Evolutionary conservation across 2,329 filamentous ascomycete genomes (phyloP), one percentile per base, ranked within the genome.

Genomic region (Colletotrichum incanum): DNA sequence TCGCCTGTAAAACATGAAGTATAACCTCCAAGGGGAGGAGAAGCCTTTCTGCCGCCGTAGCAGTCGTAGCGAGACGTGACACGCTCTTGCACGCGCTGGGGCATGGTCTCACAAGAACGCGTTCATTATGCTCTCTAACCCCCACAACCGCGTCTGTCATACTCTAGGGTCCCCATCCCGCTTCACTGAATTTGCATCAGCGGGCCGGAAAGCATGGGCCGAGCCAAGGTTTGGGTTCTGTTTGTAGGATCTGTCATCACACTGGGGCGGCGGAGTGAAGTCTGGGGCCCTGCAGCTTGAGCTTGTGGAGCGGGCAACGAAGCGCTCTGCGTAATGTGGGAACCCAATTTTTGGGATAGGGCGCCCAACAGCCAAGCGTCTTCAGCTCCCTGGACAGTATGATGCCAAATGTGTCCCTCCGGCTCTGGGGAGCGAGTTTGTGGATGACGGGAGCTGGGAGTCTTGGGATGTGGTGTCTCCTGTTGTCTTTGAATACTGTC

Each of bases 241-340:
- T 61, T 34, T n/a, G 16, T 47, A 26, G 26, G 23, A 45, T 61
- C 41, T 62, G 28, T 45, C 31, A 43, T 58, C 59, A 56, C 45
- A 67, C 55, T n/a, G 56, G 55, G 67, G 63, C 63, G 52, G 55
- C 55, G 45, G 63, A 69, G 31, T 52, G 63, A 61, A 49, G 45
- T 4, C 31, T 52, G 60, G 59, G 55, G 63, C 45, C 55, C 49
- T 52, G 63, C 56, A 55, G 49, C 63, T 39, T 39, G 14, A 43
- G 47, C 23, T 41, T 67, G 63, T 71, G 63, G 67, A 61, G 54
- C 50, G 23, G 45, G 59, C 34, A 20, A 31, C 45, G 34, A 23
- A 41, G 47, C 14, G 31, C 45, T 47, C 34, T 50, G n/a, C 45
- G 59, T 20, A 20, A 50, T 39, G 45, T 28, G n/a, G 45, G 28